Base-by-base conservation (phyloP, 2,329 filamentous ascomycete species). In the Acrodontium crateriforme region DNA sequence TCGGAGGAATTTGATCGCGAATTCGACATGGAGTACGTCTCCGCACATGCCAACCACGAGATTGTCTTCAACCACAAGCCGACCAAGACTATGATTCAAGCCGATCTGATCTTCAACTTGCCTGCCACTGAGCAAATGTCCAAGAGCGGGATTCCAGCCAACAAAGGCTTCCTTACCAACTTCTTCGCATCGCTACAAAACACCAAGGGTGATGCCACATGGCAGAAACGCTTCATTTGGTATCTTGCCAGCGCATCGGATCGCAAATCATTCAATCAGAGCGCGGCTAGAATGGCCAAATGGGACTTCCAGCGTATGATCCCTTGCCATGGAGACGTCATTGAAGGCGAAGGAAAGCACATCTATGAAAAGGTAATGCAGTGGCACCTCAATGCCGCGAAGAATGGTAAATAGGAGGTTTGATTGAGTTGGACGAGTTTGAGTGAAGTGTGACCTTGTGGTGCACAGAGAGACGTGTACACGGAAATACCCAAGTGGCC, bases 301-400 rank as follows among this genome's bases (percentile, higher is more conserved):
- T 98, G 87, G 87, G 77, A 87, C 33, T 93, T 94, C 50, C 71
- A 77, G 39, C 74, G 74, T 20, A 65, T 95, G 27, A 74, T 98
- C 34, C 84, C 87, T 1, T 95, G 87, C 52, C 89, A 98, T 56
- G 89, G 89, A 6, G 89, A 98, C 58, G 75, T 80, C 10, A 74
- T 95, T 40, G 77, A 89, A 52, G 67, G 51, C 1, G 69, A 64
- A 3, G 84, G 69, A 7, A 93, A 91, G 63, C 67, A 67, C 8
- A 62, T 80, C 10, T 92, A 87, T 40, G 60, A 67, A 45, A 81
- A 79, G 53, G 65, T 91, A 9, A 82, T 92, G 56, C 68, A 69
- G 44, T 94, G 85, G 84, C 80, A 91, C 59, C 51, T 92, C 47
- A 59, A 70, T 31, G 58, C 52, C 25, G 48, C 50, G 31, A 53